A percentile compares a stretch with the other conserved stretches of the same genome.
phyloP scores from a whole-genome alignment of 306 rosid species.

The Trifolium subterraneum region DNA sequence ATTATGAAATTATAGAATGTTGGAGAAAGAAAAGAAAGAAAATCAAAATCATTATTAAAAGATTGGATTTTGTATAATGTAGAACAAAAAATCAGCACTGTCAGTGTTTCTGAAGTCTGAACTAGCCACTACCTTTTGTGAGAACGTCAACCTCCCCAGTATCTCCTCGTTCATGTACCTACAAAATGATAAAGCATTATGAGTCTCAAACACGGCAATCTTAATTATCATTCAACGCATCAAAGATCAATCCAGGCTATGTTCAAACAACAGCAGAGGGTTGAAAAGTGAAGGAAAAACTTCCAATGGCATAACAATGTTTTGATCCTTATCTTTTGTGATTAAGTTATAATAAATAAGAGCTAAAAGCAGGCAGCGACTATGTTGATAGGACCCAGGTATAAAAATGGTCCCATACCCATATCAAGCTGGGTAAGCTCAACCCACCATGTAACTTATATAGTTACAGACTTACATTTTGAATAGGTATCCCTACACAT shows the following conservation, averaged over 20 bases:
- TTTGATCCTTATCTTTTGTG: not conserved
- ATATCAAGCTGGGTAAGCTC: slow-evolving; percentile 10
- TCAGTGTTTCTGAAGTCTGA: not conserved
- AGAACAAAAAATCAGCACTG: slow-evolving; percentile 11
- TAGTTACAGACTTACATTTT: slow-evolving; percentile 12
- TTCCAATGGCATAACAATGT: not conserved
- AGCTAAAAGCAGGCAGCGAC: not conserved
- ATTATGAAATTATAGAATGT: slow-evolving; percentile 8
- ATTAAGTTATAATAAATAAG: not conserved
- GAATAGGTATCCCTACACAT: not conserved
- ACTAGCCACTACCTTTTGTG: slow-evolving; percentile 74
- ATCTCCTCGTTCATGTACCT: slow-evolving; percentile 88
- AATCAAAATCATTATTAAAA: not conserved
- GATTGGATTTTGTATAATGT: slow-evolving; percentile 10
- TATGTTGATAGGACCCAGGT: no score
- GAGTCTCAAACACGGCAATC: slow-evolving; percentile 6
- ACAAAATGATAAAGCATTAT: slow-evolving; percentile 44
- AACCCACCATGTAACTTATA: not conserved
- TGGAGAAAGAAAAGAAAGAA: slow-evolving; percentile 8
- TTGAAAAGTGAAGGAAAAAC: not conserved
- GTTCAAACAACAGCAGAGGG: no score
- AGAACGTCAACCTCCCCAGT: slow-evolving; percentile 88
- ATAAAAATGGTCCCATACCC: no score
- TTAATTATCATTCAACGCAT: slow-evolving; percentile 4
- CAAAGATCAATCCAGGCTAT: slow-evolving; percentile 3